Conservation (phyloP, 164 flowering plant species). For the Umbilicus rupestris region DNA sequence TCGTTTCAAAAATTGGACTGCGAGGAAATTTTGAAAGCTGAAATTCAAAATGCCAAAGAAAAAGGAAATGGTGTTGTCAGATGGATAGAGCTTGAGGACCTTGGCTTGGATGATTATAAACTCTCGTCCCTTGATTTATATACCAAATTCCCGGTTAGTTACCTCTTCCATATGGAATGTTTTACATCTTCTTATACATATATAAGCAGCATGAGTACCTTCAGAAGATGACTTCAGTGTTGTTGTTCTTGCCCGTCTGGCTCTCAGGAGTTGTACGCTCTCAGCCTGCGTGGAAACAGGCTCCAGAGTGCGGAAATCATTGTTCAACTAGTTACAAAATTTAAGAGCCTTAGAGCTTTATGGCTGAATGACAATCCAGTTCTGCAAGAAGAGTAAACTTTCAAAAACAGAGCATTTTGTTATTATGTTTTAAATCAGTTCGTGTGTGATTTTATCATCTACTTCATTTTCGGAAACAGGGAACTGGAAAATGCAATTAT, state of each 20-base stretch:
- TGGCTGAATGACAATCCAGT: constrained; percentile 90
- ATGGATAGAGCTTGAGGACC: constrained; percentile 95
- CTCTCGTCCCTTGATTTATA: constrained; percentile 69
- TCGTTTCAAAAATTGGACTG: constrained; percentile 21
- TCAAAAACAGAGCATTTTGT: background rate
- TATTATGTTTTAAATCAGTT: background rate
- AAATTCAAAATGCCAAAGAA: constrained; percentile 33
- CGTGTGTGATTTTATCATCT: background rate
- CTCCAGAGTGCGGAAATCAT: constrained; percentile 41
- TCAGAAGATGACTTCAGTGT: background rate
- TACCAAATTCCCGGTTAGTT: constrained; percentile 72
- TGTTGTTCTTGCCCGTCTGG: background rate
- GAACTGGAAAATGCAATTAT: constrained; percentile 40
- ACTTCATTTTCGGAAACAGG: constrained; percentile 29
- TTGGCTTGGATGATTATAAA: constrained; percentile 62
- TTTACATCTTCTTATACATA: too few species aligned
- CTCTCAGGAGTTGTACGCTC: constrained; percentile 65
- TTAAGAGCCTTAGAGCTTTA: constrained; percentile 61
- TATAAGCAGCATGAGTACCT: background rate
- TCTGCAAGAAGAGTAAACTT: constrained; percentile 39
- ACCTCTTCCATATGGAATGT: constrained; percentile 6
- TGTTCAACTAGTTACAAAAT: constrained; percentile 42
- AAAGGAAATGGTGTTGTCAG: constrained; percentile 33
- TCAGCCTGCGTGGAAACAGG: constrained; percentile 76
- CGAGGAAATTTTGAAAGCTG: constrained; percentile 45